Base-by-base conservation (phyloP, 352 stramenopile genomes). In the Phytophthora citrophthora region DNA sequence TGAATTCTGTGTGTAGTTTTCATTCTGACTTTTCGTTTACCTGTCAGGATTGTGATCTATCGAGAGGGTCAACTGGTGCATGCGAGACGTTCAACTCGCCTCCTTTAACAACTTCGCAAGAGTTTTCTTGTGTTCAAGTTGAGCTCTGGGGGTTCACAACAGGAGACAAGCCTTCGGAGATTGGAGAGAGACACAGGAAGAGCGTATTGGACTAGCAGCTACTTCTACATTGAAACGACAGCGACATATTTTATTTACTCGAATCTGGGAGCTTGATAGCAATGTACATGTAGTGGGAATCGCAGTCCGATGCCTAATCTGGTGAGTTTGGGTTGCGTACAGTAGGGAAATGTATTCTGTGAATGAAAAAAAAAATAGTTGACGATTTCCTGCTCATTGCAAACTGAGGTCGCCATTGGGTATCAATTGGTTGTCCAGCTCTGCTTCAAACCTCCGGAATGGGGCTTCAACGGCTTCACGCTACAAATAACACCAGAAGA, bases 1-100 rank as follows among this genome's bases (percentile, higher is more conserved):
- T 12, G 29, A 34, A 34, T 4, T 34, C 12, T 8, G 6, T 45
- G 20, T 3, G 3, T 48, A 13, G 3, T 26, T 32, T 54, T 20
- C 26, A 27, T 27, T 0, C 34, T 48, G 45, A 46, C 39, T 48
- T 39, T 40, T 12, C 66, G n/a, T 65, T 46, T 24, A 31, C 27
- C 45, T 18, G 39, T 31, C 57, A 95, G 84, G 89, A 97, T 68
- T 84, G 82, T 47, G 91, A 97, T 53, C 72, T 97, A 39, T 83
- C 89, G 11, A 66, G 79, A 10, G 91, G 91, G 6, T 89, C 89
- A n/a, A 96, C 79, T 31, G 89, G 90, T 0, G 77, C 85, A 5
- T 96, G 88, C 61, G 89, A 96, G 60, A 97, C 91, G 13, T 97
- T 96, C 51, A 84, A 79, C 55, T 95, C 79, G 10, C 82, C 85